Evolutionary conservation across 179 eudicot species (phyloP).

Genomic region (Spergularia azorica): DNA sequence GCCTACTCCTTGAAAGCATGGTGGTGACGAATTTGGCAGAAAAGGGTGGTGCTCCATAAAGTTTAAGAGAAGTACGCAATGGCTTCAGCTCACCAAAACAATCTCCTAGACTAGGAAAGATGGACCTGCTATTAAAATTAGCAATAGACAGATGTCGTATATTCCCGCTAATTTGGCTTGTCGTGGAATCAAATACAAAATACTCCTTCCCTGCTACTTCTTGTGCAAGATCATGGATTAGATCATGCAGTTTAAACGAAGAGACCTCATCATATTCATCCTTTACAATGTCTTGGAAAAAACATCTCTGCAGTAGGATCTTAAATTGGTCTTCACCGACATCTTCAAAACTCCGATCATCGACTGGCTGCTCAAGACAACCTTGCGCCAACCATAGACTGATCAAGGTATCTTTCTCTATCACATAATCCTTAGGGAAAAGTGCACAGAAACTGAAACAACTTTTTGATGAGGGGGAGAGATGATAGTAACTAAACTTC

Average conservation of each 20-base stretch:
- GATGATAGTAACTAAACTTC: conserved; percentile 1
- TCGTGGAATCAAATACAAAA: neutral
- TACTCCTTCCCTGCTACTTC: neutral
- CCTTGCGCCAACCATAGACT: conserved; percentile 26
- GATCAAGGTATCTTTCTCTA: neutral
- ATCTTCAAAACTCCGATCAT: neutral
- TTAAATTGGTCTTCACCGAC: neutral
- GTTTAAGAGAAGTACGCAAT: neutral
- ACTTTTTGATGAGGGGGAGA: neutral
- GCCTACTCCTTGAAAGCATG: neutral
- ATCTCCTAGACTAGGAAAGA: neutral
- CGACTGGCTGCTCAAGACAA: neutral
- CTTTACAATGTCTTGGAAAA: neutral
- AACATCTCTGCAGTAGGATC: neutral
- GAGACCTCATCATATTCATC: neutral
- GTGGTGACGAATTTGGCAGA: neutral
- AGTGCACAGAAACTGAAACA: conserved; percentile 19
- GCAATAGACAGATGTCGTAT: conserved; percentile 8
- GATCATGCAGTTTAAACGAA: neutral
- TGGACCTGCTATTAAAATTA: neutral
- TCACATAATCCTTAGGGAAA: neutral
- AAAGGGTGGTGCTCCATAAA: neutral
- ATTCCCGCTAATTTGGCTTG: neutral
- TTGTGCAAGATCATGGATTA: conserved; percentile 20
- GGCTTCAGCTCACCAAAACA: conserved; percentile 19